Conservation (phyloP, 1,284 basidiomycete species). For the Sporisorium graminicola region DNA sequence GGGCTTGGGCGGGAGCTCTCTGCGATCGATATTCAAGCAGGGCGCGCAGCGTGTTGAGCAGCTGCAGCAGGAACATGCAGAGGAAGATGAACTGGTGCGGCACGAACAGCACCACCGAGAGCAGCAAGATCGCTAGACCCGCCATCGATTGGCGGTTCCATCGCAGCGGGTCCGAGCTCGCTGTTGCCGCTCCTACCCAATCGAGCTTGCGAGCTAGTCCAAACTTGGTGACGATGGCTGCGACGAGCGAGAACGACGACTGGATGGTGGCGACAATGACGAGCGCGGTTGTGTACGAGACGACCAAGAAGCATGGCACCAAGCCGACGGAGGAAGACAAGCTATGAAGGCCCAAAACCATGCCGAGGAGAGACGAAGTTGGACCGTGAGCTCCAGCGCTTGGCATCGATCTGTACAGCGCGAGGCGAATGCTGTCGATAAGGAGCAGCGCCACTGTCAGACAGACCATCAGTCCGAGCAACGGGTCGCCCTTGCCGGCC, state of each 20-base stretch:
- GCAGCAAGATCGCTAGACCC: slow-evolving; percentile 77
- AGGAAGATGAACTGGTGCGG: slow-evolving; percentile 93
- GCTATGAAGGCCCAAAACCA: slow-evolving; percentile 39
- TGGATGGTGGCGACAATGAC: slow-evolving; percentile 31
- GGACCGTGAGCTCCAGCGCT: slow-evolving; percentile 24
- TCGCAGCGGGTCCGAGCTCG: slow-evolving; percentile 26
- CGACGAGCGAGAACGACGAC: slow-evolving; percentile 25
- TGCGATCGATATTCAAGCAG: slow-evolving; percentile 28
- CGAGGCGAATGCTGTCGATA: slow-evolving; percentile 29
- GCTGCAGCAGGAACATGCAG: slow-evolving; percentile 81
- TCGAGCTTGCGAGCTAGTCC: slow-evolving; percentile 21
- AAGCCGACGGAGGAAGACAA: slow-evolving; percentile 21
- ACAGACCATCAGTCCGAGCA: slow-evolving; percentile 25
- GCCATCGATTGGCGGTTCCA: slow-evolving; percentile 68
- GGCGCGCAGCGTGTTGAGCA: slow-evolving; percentile 70
- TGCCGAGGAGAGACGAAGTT: slow-evolving; percentile 32
- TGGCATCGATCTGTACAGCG: slow-evolving; percentile 15
- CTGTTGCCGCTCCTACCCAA: slow-evolving; percentile 23
- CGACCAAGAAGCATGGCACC: slow-evolving; percentile 31
- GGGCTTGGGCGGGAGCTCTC: slow-evolving; percentile 29
- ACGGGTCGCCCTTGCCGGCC: slow-evolving; percentile 14
- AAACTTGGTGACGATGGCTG: slow-evolving; percentile 9
- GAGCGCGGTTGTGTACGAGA: slow-evolving; percentile 36
- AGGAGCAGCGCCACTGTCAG: slow-evolving; percentile 9
- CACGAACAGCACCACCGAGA: slow-evolving; percentile 79